Base-by-base conservation (phyloP, 257 asterid genomes). In the Nicotiana otophora region DNA sequence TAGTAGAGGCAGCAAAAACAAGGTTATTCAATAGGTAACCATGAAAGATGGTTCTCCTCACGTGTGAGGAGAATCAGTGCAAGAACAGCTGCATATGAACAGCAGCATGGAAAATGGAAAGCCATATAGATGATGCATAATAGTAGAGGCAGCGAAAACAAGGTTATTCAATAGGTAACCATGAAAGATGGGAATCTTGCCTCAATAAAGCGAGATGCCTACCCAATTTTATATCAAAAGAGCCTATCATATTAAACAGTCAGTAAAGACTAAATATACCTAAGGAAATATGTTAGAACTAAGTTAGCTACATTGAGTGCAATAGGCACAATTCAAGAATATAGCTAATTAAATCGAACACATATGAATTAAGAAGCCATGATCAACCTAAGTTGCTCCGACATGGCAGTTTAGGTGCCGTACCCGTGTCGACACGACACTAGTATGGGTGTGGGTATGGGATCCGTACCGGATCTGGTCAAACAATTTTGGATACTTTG, bases 121-220 rank as follows among this genome's bases (percentile, higher is more conserved):
- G 80, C 80, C 80, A 26, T 4, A 74, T 48, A 74, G 80, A 74
- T 26, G 15, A 26, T 74, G 42, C 80, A 46, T 58, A 72, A 72
- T 23, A 46, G 79, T 46, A 74, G 23, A 26, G 42, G 23, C 63
- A 48, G 80, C 42, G 6, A 74, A 48, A 70, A 74, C 26, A 28
- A 74, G 28, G 63, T 48, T 48, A 74, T 74, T 74, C 15, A 48
- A 23, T 72, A 72, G 36, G 78, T 23, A 72, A 72, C 20, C 60
- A 72, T 72, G 78, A 72, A 72, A 72, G 36, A 72, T 4, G 42
- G 34, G 42, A 74, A 74, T 74, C 80, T 48, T 23, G 15, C 79
- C 80, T 48, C 62, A 48, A 74, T 48, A 74, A 60, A 74, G 62
- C 51, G 36, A 48, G 28, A 48, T 2, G 62, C 9, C 61, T 26